These are phyloP conservation scores for Isatis lusitanica DNA, from an alignment of 441 rosid species.

Conservation along the genomic window DNA sequence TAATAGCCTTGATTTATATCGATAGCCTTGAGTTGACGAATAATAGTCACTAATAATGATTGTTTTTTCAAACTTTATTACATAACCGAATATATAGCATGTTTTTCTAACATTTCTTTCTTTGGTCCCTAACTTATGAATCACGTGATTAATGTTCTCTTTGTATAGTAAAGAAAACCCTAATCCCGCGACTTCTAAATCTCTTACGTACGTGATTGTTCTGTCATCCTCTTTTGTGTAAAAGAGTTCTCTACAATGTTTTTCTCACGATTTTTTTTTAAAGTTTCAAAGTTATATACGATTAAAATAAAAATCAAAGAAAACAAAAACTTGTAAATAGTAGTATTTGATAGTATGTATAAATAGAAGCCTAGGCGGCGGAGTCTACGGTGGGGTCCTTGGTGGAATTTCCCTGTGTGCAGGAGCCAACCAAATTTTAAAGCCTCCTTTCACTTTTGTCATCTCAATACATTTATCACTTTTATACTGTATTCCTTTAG, in stretches of 20 bases:
- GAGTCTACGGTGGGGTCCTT: conserved; percentile 24
- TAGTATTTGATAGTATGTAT: not conserved
- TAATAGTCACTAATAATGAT: not conserved
- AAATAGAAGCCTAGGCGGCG: conserved; percentile 19
- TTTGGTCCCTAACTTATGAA: not conserved
- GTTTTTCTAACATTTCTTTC: not conserved
- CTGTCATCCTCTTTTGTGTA: not conserved
- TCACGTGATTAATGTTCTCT: not conserved
- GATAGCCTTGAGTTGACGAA: not conserved
- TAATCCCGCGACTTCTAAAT: not conserved
- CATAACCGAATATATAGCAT: not conserved
- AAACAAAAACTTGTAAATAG: not conserved
- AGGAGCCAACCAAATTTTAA: conserved; percentile 33
- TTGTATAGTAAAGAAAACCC: not conserved
- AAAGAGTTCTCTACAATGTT: not conserved
- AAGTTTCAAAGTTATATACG: not conserved
- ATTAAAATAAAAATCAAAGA: not conserved
- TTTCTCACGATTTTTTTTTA: not conserved
- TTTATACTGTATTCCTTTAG: not conserved
- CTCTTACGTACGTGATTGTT: not conserved
- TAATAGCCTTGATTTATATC: not conserved
- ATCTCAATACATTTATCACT: not conserved
- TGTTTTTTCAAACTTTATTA: too few species aligned
- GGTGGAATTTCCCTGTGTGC: conserved; percentile 30
- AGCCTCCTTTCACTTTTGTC: conserved; percentile 22